phyloP scores from a whole-genome alignment of 164 flowering plant species.

The Dillenia turbinata region DNA sequence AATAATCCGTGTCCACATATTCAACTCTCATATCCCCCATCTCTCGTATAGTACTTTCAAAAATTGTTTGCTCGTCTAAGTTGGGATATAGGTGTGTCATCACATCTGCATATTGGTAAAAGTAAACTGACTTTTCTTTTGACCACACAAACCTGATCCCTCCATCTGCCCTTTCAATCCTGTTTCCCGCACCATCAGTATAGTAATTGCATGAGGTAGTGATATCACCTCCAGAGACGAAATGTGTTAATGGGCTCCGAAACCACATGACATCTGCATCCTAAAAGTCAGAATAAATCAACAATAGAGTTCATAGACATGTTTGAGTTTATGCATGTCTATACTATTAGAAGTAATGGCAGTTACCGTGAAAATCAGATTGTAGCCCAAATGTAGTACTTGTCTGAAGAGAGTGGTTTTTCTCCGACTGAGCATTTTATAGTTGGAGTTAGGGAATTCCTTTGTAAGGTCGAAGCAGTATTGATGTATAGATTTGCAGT shows the following conservation, averaged over 20 bases:
- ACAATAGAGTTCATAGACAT: background rate
- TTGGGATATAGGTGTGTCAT: constrained; percentile 17
- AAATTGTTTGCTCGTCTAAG: constrained; percentile 12
- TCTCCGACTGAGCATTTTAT: constrained; percentile 19
- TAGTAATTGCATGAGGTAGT: constrained; percentile 20
- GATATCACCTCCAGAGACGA: constrained; percentile 8
- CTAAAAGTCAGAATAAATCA: constrained; percentile 17
- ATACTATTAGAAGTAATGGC: too few species aligned
- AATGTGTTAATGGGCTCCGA: constrained; percentile 23
- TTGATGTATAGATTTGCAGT: constrained; percentile 29
- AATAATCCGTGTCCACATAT: constrained; percentile 24
- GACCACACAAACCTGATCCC: constrained; percentile 27
- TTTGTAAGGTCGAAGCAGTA: constrained; percentile 31
- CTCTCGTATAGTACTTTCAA: constrained; percentile 13
- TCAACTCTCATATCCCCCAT: constrained; percentile 1
- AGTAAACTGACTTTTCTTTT: constrained; percentile 9
- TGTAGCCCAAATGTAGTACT: constrained; percentile 38
- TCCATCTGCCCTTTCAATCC: constrained; percentile 21
- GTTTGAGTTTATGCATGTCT: too few species aligned
- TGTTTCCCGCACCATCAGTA: constrained; percentile 4
- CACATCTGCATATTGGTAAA: constrained; percentile 26
- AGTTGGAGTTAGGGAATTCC: constrained; percentile 16
- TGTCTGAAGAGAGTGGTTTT: constrained; percentile 15
- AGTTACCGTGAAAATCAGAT: constrained; percentile 30
- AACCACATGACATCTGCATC: constrained; percentile 48